These are phyloP conservation scores for Tolypocladium album DNA, from an alignment of 2,329 filamentous ascomycete genomes.

Conservation along the genomic window DNA sequence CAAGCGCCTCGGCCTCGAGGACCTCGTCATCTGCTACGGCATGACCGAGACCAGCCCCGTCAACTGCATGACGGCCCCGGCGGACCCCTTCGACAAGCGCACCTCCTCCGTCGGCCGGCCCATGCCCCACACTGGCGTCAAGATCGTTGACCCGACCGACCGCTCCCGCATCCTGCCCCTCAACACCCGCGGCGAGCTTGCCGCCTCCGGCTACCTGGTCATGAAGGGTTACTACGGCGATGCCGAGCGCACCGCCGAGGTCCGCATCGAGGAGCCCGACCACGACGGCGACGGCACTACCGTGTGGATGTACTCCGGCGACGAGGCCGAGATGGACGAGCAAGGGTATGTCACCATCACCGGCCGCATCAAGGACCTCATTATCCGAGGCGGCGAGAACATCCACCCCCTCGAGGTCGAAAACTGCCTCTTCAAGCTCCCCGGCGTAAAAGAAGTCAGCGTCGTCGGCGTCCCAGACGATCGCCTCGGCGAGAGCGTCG, in stretches of 20 bases:
- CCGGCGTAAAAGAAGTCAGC: slow-evolving; percentile 61
- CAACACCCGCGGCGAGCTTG: slow-evolving; percentile 67
- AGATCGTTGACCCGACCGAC: slow-evolving; percentile 65
- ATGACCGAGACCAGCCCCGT: slow-evolving; percentile 87
- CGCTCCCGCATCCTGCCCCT: slow-evolving; percentile 47
- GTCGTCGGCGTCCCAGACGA: slow-evolving; percentile 79
- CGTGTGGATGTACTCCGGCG: slow-evolving; percentile 85
- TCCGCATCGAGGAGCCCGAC: slow-evolving; percentile 38
- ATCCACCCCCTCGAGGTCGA: slow-evolving; percentile 92
- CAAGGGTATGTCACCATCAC: slow-evolving; percentile 84
- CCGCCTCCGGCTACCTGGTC: slow-evolving; percentile 72
- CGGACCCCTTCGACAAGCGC: slow-evolving; percentile 62
- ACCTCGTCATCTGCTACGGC: slow-evolving; percentile 89
- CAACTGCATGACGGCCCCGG: slow-evolving; percentile 69
- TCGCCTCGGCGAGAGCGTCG: slow-evolving; percentile 76
- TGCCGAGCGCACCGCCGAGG: slow-evolving; percentile 55
- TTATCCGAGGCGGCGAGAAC: slow-evolving; percentile 92
- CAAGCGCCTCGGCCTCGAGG: slow-evolving; percentile 60
- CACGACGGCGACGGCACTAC: slow-evolving; percentile 21
- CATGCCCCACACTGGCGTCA: slow-evolving; percentile 68
- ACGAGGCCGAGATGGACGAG: slow-evolving; percentile 77
- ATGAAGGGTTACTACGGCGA: slow-evolving; percentile 92
- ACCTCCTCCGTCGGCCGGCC: slow-evolving; percentile 68
- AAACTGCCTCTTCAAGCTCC: slow-evolving; percentile 69
- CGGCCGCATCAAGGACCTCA: slow-evolving; percentile 86